A percentile compares a stretch with the other conserved stretches of the same genome.
Evolutionary conservation across 345 rosid species (phyloP).

Genomic region (Camelina neglecta): DNA sequence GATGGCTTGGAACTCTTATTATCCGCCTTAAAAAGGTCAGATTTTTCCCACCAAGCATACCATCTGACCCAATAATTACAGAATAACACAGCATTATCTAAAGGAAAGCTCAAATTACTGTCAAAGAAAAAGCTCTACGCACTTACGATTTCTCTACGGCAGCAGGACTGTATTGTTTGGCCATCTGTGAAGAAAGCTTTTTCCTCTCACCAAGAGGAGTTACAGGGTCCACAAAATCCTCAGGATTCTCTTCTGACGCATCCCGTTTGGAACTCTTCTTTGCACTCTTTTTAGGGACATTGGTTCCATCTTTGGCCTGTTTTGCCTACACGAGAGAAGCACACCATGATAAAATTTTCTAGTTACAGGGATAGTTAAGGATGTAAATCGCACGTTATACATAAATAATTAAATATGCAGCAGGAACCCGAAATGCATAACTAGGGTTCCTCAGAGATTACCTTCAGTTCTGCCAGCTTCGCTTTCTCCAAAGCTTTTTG

Average conservation of each 20-base stretch:
- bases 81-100: constrained; percentile 15
- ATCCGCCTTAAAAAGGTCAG: constrained; percentile 72
- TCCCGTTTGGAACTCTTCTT: constrained; percentile 70
- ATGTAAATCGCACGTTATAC: neutral
- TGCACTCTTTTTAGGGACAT: constrained; percentile 57
- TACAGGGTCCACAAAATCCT: constrained; percentile 78
- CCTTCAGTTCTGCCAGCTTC: constrained; percentile 65
- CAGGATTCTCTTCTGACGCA: constrained; percentile 64
- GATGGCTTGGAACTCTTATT: constrained; percentile 77
- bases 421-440: constrained; percentile 12
- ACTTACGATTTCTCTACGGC: constrained; percentile 88
- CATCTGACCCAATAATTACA: constrained; percentile 59
- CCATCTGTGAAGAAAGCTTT: constrained; percentile 77
- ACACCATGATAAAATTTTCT: constrained; percentile 5
- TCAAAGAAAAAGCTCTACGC: constrained; percentile 8
- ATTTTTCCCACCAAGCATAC: constrained; percentile 95
- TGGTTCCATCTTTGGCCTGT: constrained; percentile 56
- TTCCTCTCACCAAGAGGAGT: constrained; percentile 82
- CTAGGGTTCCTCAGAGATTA: constrained; percentile 25
- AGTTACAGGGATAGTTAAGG: neutral
- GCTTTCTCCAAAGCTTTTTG: constrained; percentile 83
- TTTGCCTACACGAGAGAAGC: constrained; percentile 51
- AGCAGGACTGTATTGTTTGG: constrained; percentile 81
- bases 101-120: neutral
- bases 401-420: neutral